phyloP scores from a whole-genome alignment of 78 protist genomes.

The Guillardia theta region DNA sequence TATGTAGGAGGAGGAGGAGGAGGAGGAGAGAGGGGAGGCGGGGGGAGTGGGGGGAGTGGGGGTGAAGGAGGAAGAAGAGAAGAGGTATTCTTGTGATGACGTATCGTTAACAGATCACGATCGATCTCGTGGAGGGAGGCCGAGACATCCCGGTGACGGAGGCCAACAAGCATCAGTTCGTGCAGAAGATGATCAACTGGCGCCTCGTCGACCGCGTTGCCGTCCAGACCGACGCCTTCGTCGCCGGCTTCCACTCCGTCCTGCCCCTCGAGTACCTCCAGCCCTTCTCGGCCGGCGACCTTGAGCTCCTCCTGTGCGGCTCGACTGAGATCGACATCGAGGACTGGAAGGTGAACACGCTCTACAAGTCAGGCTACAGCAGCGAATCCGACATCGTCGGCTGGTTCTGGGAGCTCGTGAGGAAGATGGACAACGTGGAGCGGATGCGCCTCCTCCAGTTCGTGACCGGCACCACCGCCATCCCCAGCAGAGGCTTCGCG shows the following conservation, averaged over 20 bases:
- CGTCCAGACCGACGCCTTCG: neutral
- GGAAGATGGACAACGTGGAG: neutral
- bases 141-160: neutral
- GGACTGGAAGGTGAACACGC: conserved; percentile 24
- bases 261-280: neutral
- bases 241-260: neutral
- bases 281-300: neutral
- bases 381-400: neutral
- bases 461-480: neutral
- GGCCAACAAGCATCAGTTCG: neutral
- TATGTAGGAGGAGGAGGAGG: neutral
- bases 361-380: neutral
- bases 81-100: neutral
- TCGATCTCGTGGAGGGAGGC: neutral
- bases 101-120: neutral
- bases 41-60: neutral
- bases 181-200: conserved; percentile 11
- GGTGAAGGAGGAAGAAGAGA: neutral
- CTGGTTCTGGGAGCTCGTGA: conserved; percentile 24
- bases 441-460: neutral
- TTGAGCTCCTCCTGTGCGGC: neutral
- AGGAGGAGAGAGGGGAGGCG: neutral
- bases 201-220: neutral
- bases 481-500: conserved; percentile 40
- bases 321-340: neutral